phyloP scores from a whole-genome alignment of 441 rosid species.

The Euphorbia schlechtendalii region DNA sequence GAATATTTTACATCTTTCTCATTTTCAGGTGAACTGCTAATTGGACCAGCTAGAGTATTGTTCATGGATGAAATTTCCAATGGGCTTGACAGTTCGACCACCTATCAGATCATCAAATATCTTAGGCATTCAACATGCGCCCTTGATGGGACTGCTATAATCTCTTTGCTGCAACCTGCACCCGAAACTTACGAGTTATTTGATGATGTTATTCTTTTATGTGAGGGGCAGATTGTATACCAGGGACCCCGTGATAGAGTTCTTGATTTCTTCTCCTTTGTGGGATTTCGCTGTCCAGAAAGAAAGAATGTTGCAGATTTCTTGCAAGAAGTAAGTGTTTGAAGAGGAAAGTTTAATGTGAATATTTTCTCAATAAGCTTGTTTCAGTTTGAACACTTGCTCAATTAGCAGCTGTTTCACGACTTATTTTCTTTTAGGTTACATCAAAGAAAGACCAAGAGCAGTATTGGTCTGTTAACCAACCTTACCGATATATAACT shows the following conservation, averaged over 20 bases:
- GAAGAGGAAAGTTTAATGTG: constrained; percentile 18
- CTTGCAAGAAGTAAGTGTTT: constrained; percentile 75
- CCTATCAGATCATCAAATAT: constrained; percentile 81
- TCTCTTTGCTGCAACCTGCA: constrained; percentile 90
- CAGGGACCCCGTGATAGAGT: constrained; percentile 79
- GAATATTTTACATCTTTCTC: constrained; percentile 11
- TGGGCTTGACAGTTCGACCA: constrained; percentile 93
- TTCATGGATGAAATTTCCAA: constrained; percentile 98
- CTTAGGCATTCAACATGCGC: constrained; percentile 81
- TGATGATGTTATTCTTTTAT: constrained; percentile 84
- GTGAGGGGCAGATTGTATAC: constrained; percentile 88
- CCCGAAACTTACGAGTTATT: constrained; percentile 88
- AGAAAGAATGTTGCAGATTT: constrained; percentile 96
- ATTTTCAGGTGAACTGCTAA: constrained; percentile 76
- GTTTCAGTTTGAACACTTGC: constrained; percentile 4
- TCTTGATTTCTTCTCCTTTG: constrained; percentile 62
- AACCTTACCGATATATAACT: constrained; percentile 69
- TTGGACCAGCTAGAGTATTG: no score
- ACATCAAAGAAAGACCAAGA: constrained; percentile 85
- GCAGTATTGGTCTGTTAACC: constrained; percentile 84
- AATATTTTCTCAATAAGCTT: constrained; percentile 1
- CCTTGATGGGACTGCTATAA: constrained; percentile 75
- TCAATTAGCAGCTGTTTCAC: background rate
- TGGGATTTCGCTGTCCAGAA: constrained; percentile 85
- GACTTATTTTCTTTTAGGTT: constrained; percentile 39